Evolutionary conservation across 129 eudicot genomes (phyloP).

Genomic region (Artemisia annua): DNA sequence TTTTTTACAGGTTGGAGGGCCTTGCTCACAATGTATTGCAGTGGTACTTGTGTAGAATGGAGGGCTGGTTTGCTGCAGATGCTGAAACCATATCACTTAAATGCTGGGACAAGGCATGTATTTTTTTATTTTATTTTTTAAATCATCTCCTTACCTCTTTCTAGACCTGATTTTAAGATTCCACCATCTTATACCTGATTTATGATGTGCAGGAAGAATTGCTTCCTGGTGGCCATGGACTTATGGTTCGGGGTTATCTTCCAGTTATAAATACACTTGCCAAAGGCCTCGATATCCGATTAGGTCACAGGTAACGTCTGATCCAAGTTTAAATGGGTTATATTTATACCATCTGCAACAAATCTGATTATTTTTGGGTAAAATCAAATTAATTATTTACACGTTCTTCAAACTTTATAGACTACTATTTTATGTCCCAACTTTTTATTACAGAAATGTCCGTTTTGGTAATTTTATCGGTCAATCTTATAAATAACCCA

Average conservation of each 20-base stretch:
- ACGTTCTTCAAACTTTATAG: too few relatives aligned
- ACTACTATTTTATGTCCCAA: too few relatives aligned
- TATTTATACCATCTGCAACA: too few relatives aligned
- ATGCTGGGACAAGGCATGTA: conserved; percentile 85
- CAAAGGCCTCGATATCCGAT: conserved; percentile 89
- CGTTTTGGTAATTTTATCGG: too few relatives aligned
- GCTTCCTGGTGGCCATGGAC: conserved; percentile 99
- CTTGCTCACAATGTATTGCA: conserved; percentile 89
- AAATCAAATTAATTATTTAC: too few relatives aligned
- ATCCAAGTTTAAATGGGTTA: too few relatives aligned
- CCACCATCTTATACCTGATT: conserved; percentile 8
- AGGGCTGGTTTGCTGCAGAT: conserved; percentile 99
- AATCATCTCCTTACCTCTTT: not conserved
- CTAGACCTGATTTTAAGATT: not conserved
- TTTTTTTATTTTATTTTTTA: not conserved
- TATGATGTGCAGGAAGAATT: conserved; percentile 67
- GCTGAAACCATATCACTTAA: conserved; percentile 92
- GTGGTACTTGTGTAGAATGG: conserved; percentile 99
- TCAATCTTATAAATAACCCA: too few relatives aligned
- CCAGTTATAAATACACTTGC: conserved; percentile 94
- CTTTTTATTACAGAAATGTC: too few relatives aligned
- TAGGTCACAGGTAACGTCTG: conserved; percentile 64
- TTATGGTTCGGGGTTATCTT: conserved; percentile 94
- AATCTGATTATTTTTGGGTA: too few relatives aligned
- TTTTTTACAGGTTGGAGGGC: conserved; percentile 66